phyloP scores from a whole-genome alignment of 2,329 filamentous ascomycete genomes.

The Epichloe glyceriae region DNA sequence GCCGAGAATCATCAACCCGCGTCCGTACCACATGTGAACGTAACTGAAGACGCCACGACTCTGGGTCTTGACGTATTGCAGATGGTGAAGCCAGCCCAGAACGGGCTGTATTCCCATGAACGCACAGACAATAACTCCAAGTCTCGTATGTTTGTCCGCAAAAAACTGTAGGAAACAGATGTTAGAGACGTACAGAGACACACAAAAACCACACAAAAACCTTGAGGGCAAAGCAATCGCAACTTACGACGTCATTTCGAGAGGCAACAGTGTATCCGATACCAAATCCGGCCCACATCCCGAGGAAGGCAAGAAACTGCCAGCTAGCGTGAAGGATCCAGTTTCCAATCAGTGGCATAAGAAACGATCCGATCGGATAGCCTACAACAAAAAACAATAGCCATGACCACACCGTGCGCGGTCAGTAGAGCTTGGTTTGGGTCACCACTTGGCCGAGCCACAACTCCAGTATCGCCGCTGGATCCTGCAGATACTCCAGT shows the following conservation, averaged over 20 bases:
- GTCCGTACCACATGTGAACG: constrained; percentile 50
- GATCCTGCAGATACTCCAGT: not conserved
- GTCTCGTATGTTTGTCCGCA: constrained; percentile 36
- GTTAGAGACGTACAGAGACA: not conserved
- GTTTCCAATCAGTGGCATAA: constrained; percentile 46
- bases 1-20: constrained; percentile 42
- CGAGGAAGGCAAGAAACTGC: constrained; percentile 39
- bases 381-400: constrained; percentile 45
- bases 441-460: not conserved
- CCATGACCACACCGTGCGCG: constrained; percentile 48
- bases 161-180: constrained; percentile 31
- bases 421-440: constrained; percentile 19
- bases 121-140: constrained; percentile 42
- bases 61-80: constrained; percentile 33
- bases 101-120: constrained; percentile 45
- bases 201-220: not conserved
- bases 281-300: constrained; percentile 48
- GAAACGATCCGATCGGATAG: constrained; percentile 46
- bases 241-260: constrained; percentile 28
- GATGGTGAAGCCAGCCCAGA: constrained; percentile 46
- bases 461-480: not conserved
- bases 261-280: constrained; percentile 38
- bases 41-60: constrained; percentile 38
- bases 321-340: constrained; percentile 45
- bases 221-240: not conserved